These are phyloP conservation scores for Leptodontidium sp. DNA, from an alignment of 2,329 filamentous ascomycete genomes.

Conservation along the genomic window DNA sequence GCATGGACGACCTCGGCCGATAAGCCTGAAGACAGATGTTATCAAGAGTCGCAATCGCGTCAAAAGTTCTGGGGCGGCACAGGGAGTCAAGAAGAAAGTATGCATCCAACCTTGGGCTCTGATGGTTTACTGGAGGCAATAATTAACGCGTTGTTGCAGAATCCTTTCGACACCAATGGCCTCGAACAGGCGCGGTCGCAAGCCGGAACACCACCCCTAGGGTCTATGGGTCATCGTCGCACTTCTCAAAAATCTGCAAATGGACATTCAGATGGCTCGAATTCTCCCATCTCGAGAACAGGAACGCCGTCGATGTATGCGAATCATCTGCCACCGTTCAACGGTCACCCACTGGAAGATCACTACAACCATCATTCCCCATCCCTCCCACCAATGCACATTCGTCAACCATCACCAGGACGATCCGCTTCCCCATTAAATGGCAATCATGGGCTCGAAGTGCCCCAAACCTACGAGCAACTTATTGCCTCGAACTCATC, in stretches of 20 bases:
- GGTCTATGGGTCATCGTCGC: conserved; percentile 66
- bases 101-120: conserved; percentile 36
- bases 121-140: conserved; percentile 29
- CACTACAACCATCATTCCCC: conserved; percentile 67
- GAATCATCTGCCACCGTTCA: conserved; percentile 81
- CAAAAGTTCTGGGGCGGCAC: conserved; percentile 80
- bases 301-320: conserved; percentile 79
- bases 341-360: conserved; percentile 72
- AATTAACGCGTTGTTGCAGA: conserved; percentile 43
- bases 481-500: conserved; percentile 82
- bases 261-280: conserved; percentile 75
- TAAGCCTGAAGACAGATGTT: conserved; percentile 97
- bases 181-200: conserved; percentile 64
- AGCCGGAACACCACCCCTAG: conserved; percentile 59
- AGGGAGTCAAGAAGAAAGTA: conserved; percentile 87
- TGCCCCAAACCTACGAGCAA: conserved; percentile 80
- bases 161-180: conserved; percentile 61
- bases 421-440: conserved; percentile 58
- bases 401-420: conserved; percentile 67
- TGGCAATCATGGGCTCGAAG: conserved; percentile 69
- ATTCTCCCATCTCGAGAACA: conserved; percentile 82
- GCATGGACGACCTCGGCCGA: conserved; percentile 90
- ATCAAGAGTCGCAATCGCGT: conserved; percentile 99
- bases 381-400: conserved; percentile 58
- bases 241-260: conserved; percentile 76